Evolutionary conservation across 352 stramenopile genomes (phyloP), one percentile per base, ranked within the genome.

Genomic region (Pythium utonaiense): DNA sequence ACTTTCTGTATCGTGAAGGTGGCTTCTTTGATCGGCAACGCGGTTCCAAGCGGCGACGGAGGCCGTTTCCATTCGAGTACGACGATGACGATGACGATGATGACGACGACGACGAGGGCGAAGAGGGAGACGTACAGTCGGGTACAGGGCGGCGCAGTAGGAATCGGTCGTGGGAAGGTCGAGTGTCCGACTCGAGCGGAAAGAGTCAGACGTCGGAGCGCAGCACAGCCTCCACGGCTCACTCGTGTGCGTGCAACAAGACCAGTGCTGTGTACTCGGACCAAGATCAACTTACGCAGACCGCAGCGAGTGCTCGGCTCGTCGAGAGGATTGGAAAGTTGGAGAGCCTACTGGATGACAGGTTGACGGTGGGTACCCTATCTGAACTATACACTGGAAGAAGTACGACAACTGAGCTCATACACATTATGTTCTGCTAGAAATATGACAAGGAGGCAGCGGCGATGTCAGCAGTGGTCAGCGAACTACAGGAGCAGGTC

Each of bases 11-110:
- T 64, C 77, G 71, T 24, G 74, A 88, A 74, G 80, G 80, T n/a
- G 80, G 83, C 4, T 90, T 92, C 61, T 92, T 92, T 62, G 83
- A 90, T 64, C 83, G 80, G 0, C 83, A 92, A 36, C 71, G 83
- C 22, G 66, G 75, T 25, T 48, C 85, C 10, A 90, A 92, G 60
- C 73, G 78, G 53, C 65, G 77, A 25, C 60, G 78, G 8, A 64
- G 76, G 0, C 83, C 75, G 8, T 82, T 85, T 64, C 78, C 77
- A 9, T 87, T 88, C 50, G 67, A 84, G 52, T 82, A 83, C 49
- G 47, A 69, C 16, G 44, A 60, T 5, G 66, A 80, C 34, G 25
- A 51, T 21, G 51, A 72, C 45, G 57, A 61, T 14, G 44, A 31
- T n/a, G 52, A 60, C 13, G 60, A 61, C 22, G 21, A 42, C n/a